A percentile compares a stretch with the other conserved stretches of the same genome.
phyloP scores from a whole-genome alignment of 768 basidiomycete genomes.

The Termitomyces eurrhizus region DNA sequence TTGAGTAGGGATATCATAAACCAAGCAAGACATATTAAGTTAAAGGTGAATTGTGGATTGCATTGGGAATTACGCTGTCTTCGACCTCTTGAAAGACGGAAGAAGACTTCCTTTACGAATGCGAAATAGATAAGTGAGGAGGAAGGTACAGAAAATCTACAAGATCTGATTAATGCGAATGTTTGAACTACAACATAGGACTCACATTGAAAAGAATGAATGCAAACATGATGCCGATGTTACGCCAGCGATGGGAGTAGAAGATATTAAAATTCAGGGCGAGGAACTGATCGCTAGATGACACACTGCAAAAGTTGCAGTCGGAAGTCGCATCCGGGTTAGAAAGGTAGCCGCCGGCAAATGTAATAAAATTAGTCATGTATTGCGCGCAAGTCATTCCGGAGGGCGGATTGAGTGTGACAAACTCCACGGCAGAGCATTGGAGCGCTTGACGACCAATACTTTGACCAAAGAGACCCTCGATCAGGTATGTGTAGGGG shows the following conservation, averaged over 20 bases:
- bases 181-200: slow-evolving; percentile 1
- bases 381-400: slow-evolving; percentile 53
- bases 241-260: slow-evolving; percentile 51
- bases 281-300: slow-evolving; percentile 60
- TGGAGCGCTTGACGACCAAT: slow-evolving; percentile 37
- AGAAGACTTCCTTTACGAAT: slow-evolving; percentile 32
- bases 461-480: slow-evolving; percentile 35
- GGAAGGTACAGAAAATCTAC: slow-evolving; percentile 38
- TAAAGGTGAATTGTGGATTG: neutral
- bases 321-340: slow-evolving; percentile 48
- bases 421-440: slow-evolving; percentile 52
- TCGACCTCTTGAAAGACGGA: slow-evolving; percentile 21
- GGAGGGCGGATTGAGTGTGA: slow-evolving; percentile 46
- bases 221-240: slow-evolving; percentile 48
- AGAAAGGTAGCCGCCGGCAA: slow-evolving; percentile 52
- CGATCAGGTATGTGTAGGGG: slow-evolving; percentile 55
- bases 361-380: slow-evolving; percentile 43
- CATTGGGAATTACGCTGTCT: slow-evolving; percentile 7
- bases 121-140: slow-evolving; percentile 51
- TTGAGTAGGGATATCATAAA: neutral
- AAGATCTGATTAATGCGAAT: neutral
- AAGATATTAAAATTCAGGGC: slow-evolving; percentile 47
- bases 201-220: slow-evolving; percentile 49
- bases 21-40: neutral
- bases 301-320: slow-evolving; percentile 58